Evolutionary conservation across 2,329 filamentous ascomycete species (phyloP).

Genomic region (Stachybotrys chlorohalonatus): DNA sequence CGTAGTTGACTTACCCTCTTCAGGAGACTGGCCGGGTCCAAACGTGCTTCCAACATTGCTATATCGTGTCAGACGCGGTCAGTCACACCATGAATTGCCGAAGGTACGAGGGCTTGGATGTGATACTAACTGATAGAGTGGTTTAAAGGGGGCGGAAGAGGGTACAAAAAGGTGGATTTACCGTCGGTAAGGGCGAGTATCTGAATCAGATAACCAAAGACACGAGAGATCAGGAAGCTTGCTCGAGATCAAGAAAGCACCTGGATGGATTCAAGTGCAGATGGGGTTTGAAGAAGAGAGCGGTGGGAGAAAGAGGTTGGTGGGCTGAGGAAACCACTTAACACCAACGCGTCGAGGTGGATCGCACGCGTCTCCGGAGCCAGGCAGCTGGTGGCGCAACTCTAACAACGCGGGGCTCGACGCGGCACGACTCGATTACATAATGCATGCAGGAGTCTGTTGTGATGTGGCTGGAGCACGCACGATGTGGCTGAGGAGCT

Average conservation of each 20-base stretch:
- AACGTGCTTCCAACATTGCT: constrained; percentile 89
- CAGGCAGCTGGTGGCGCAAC: constrained; percentile 15
- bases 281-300: neutral
- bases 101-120: neutral
- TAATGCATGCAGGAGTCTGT: neutral
- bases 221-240: no score
- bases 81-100: neutral
- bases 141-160: neutral
- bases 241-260: neutral
- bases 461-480: no score
- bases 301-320: neutral
- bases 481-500: no score
- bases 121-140: neutral
- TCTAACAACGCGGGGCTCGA: constrained; percentile 16
- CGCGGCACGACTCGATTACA: neutral
- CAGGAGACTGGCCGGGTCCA: constrained; percentile 86
- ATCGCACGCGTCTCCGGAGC: constrained; percentile 17
- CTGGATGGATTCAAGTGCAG: neutral
- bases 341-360: constrained; percentile 14
- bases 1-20: constrained; percentile 68
- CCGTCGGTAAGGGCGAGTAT: no score
- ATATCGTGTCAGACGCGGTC: constrained; percentile 6
- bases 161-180: neutral
- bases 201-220: no score
- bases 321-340: constrained; percentile 19